Evolutionary conservation across 805 yeast genomes (phyloP), one percentile per base, ranked within the genome.

Genomic region (Nakazawaea sp.): DNA sequence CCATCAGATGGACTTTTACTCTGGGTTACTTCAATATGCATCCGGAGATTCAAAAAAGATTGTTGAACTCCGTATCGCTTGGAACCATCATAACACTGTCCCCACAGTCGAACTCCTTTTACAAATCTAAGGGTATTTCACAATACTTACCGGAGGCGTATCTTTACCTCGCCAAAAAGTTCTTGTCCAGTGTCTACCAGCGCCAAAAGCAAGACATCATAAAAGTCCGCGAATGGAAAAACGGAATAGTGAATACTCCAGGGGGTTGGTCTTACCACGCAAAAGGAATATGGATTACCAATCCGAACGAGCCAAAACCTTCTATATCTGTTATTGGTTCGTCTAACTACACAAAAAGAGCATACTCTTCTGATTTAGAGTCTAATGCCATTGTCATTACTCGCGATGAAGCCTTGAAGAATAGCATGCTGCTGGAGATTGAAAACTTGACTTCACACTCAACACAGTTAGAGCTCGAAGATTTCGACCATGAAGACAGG

Each of bases 191-290:
- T 17, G 75, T 81, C 7, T 54, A 58, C 17, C 41, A 46, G 9
- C 49, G 58, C 21, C 64, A 68, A 2, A 70, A 66, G 47, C 60
- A 64, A 13, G 40, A 61, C 2, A 47, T 62, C 25, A 77, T 90
- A 21, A 57, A 61, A 15, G 61, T 92, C 26, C 68, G 67, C 39
- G 97, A 90, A 57, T 92, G 98, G 98, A 71, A 74, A 50, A 76
- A 73, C 33, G 98, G 98, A 1, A 64, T 77, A 3, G 95, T 87
- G 3, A 86, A 87, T 52, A 72, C 82, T 6, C 72, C 78, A 1
- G 71, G 66, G 20, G 98, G 98, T 1, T 90, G 98, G 97, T 85
- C 97, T 0, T 92, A 92, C 56, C 98, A 92, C 53, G 97, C 98
- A 11, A 92, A 92, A 54, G 98, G 98, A 1, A 62, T 90, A 4